Percentiles rank a stretch among this genome's conserved stretches.
These are phyloP conservation scores for Ammopiptanthus mongolicus DNA, from an alignment of 306 rosid genomes.

Conservation along the genomic window DNA sequence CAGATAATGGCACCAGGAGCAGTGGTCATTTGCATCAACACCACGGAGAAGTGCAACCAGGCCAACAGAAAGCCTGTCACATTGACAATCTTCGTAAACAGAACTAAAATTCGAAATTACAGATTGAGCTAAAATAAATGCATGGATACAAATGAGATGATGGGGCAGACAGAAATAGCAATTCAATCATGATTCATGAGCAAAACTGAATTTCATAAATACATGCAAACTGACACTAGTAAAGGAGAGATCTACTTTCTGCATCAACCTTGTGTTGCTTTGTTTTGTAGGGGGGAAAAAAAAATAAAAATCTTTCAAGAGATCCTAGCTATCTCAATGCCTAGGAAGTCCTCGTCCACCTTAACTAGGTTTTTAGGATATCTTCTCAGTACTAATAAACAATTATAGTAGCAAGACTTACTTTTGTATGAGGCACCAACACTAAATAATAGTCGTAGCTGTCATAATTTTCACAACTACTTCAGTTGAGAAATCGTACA, in stretches of 20 bases:
- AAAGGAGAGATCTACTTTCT: background rate
- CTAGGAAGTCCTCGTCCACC: background rate
- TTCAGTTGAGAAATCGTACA: background rate
- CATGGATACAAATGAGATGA: background rate
- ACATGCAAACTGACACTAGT: background rate
- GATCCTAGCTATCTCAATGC: background rate
- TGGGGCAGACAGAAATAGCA: background rate
- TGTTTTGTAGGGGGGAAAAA: background rate
- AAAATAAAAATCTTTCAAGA: background rate
- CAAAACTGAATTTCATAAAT: background rate
- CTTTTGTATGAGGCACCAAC: background rate
- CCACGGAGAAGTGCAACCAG: conserved; percentile 64
- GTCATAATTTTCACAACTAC: background rate
- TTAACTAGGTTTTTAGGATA: background rate
- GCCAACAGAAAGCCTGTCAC: conserved; percentile 68
- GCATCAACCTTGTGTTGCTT: background rate
- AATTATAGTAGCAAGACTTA: background rate
- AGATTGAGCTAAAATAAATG: background rate
- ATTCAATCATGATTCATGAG: background rate
- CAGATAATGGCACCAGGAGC: conserved; percentile 98
- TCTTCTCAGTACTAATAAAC: background rate
- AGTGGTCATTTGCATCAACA: conserved; percentile 81
- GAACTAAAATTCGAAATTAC: background rate
- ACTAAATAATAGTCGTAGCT: background rate
- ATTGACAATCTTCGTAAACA: conserved; percentile 1